phyloP scores from a whole-genome alignment of 352 stramenopile species.

The Pythium insidiosum region DNA sequence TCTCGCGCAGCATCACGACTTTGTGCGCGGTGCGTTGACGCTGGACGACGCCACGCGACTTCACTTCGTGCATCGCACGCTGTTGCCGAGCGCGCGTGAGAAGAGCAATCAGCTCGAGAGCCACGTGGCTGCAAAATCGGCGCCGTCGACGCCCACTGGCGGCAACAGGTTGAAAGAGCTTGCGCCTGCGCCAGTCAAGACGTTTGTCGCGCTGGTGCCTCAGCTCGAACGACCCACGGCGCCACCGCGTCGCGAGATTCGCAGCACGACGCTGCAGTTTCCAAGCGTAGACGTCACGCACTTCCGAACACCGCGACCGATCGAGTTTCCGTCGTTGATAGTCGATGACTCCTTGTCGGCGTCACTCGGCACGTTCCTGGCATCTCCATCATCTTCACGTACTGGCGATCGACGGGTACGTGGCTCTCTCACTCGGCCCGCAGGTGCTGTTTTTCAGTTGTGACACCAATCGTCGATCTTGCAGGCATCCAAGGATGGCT shows the following conservation, averaged over 20 bases:
- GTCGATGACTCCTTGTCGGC: slow-evolving; percentile 21
- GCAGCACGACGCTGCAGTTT: no score
- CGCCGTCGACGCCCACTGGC: no score
- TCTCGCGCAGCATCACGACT: slow-evolving; percentile 26
- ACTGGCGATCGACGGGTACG: no score
- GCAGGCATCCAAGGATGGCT: slow-evolving; percentile 16
- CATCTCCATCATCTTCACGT: no score
- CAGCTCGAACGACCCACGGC: slow-evolving; percentile 3
- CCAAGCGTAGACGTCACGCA: no score
- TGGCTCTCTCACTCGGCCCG: not conserved
- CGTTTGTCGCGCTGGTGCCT: slow-evolving; percentile 26
- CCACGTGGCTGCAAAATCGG: slow-evolving; percentile 6
- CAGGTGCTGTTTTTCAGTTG: not conserved
- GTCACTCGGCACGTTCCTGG: slow-evolving; percentile 23
- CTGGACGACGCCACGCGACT: slow-evolving; percentile 29
- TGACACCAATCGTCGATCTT: no score
- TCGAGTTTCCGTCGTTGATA: slow-evolving; percentile 23
- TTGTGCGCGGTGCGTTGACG: slow-evolving; percentile 15
- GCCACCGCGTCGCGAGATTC: not conserved
- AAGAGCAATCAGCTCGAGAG: slow-evolving; percentile 8
- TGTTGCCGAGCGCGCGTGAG: slow-evolving; percentile 10
- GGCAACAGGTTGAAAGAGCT: no score
- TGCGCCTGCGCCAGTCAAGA: slow-evolving; percentile 19
- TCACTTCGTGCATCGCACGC: slow-evolving; percentile 24
- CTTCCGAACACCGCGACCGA: no score